Conservation (phyloP, 202 grass and related monocot species). For the Cymbopogon flexuosus region DNA sequence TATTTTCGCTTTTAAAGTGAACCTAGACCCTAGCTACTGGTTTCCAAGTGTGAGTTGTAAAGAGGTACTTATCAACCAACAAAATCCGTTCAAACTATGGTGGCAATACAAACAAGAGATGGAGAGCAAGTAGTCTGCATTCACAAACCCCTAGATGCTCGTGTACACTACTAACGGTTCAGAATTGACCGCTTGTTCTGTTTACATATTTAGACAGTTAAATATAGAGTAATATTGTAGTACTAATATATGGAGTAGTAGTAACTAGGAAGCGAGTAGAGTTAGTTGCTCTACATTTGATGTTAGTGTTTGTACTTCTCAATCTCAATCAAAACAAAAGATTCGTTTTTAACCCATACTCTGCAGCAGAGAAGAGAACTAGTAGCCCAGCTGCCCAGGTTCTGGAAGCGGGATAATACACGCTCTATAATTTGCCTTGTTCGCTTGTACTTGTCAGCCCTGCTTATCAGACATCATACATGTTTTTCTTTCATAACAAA, state of each 20-base stretch:
- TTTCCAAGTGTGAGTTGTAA: slow-evolving; percentile 20
- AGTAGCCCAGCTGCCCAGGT: too few relatives aligned
- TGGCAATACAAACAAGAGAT: not conserved
- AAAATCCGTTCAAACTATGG: not conserved
- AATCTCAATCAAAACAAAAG: not conserved
- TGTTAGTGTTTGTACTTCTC: not conserved
- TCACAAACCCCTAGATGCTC: not conserved
- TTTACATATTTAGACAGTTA: not conserved
- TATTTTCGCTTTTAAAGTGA: not conserved
- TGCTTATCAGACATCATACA: too few relatives aligned
- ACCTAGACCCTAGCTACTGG: not conserved
- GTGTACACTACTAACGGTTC: too few relatives aligned
- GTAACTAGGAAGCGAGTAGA: not conserved
- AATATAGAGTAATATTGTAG: not conserved
- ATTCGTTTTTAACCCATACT: too few relatives aligned
- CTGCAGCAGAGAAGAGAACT: too few relatives aligned
- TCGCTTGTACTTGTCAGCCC: too few relatives aligned
- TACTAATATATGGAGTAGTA: not conserved
- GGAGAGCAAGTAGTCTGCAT: not conserved
- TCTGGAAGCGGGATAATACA: too few relatives aligned
- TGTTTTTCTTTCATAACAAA: too few relatives aligned
- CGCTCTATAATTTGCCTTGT: too few relatives aligned
- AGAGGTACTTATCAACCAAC: not conserved
- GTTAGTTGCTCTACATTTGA: not conserved
- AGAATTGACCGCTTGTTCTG: too few relatives aligned